A percentile compares a stretch with the other conserved stretches of the same genome.
phyloP scores from a whole-genome alignment of 2,329 filamentous ascomycete genomes.

The Hansfordia pulvinata region DNA sequence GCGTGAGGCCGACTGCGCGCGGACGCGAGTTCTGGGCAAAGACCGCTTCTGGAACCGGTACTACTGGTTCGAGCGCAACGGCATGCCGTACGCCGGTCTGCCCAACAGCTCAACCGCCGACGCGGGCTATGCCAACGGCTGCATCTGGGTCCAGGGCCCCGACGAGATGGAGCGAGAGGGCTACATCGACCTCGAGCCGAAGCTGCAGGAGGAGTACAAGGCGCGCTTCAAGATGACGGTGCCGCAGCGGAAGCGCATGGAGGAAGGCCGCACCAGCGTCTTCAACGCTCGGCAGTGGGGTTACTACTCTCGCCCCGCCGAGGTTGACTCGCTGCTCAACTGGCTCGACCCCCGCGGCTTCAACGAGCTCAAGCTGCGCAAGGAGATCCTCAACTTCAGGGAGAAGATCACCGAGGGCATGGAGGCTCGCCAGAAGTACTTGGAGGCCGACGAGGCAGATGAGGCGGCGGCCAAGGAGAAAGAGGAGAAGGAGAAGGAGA shows the following conservation, averaged over 20 bases:
- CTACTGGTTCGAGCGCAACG: constrained; percentile 98
- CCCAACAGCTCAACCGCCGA: constrained; percentile 77
- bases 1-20: constrained; percentile 83
- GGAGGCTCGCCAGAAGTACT: constrained; percentile 64
- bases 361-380: constrained; percentile 76
- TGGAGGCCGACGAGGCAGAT: constrained; percentile 32
- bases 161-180: constrained; percentile 77
- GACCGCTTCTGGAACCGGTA: constrained; percentile 98
- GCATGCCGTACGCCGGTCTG: constrained; percentile 87
- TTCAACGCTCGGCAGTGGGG: constrained; percentile 75
- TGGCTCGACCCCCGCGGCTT: constrained; percentile 84
- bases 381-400: constrained; percentile 67
- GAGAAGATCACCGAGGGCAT: constrained; percentile 69
- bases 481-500: constrained; percentile 24
- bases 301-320: constrained; percentile 70
- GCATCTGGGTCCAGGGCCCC: constrained; percentile 92
- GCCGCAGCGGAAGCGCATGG: constrained; percentile 67
- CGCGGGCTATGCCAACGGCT: constrained; percentile 84
- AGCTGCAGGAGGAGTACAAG: constrained; percentile 63
- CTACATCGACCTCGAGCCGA: constrained; percentile 65
- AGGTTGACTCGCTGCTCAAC: constrained; percentile 64
- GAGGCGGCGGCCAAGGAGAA: constrained; percentile 16
- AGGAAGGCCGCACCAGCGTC: constrained; percentile 75
- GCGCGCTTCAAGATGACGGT: constrained; percentile 70
- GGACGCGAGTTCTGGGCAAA: constrained; percentile 79